Percentiles rank a stretch among this genome's conserved stretches.
Evolutionary conservation across 176 grass and related monocot species (phyloP).

Genomic region (Oryza meyeriana): DNA sequence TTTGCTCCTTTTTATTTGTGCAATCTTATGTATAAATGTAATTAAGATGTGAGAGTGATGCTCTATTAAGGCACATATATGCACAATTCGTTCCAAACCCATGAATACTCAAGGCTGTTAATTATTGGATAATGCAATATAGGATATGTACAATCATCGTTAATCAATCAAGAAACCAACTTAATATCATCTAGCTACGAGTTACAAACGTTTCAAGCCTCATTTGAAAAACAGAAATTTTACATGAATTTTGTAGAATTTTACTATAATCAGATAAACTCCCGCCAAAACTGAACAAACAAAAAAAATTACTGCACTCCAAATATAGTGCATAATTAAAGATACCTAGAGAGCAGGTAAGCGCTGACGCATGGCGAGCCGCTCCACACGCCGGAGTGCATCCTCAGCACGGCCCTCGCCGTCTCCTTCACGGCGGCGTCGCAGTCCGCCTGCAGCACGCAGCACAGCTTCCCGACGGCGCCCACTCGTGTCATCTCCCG

Average conservation of each 20-base stretch:
- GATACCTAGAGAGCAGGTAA: constrained; percentile 43
- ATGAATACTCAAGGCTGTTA: not conserved
- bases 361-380: constrained; percentile 58
- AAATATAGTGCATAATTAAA: not conserved
- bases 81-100: not conserved
- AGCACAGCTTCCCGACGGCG: constrained; percentile 66
- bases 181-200: not conserved
- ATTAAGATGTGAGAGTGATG: too few species aligned
- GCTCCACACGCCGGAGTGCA: constrained; percentile 52
- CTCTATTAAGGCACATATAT: too few species aligned
- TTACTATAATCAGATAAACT: not conserved
- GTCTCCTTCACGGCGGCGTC: constrained; percentile 34
- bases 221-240: not conserved
- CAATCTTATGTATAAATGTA: too few species aligned
- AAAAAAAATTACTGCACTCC: not conserved
- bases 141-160: not conserved
- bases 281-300: not conserved
- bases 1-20: too few species aligned
- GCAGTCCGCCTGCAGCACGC: constrained; percentile 60
- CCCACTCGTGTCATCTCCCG: constrained; percentile 55
- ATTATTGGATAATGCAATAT: not conserved
- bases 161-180: not conserved
- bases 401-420: constrained; percentile 39
- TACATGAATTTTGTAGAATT: not conserved
- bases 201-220: not conserved